A percentile compares a stretch with the other conserved stretches of the same genome.
Conservation (phyloP, 805 yeast species). For the Ogataea nitratoaversa region DNA sequence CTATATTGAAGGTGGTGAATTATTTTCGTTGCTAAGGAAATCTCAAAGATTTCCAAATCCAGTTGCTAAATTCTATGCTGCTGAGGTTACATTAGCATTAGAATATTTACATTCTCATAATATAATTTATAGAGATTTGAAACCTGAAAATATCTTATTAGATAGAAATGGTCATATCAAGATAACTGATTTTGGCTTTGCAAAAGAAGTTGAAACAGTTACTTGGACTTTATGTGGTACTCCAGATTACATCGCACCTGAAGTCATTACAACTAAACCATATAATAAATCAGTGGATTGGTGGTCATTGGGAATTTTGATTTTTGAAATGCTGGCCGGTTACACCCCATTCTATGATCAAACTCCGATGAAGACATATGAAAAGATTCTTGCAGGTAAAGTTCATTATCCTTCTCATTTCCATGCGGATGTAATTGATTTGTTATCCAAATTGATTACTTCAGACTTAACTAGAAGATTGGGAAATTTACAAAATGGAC, state of each 20-base stretch:
- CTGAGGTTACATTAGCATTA: slow-evolving; percentile 55
- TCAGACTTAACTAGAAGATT: slow-evolving; percentile 52
- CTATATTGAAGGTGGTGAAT: slow-evolving; percentile 61
- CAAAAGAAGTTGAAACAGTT: slow-evolving; percentile 55
- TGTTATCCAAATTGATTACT: slow-evolving; percentile 47
- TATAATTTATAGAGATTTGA: slow-evolving; percentile 56
- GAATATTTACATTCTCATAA: slow-evolving; percentile 58
- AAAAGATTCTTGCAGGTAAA: slow-evolving; percentile 51
- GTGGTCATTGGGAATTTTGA: slow-evolving; percentile 62
- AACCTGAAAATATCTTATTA: slow-evolving; percentile 56
- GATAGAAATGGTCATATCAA: slow-evolving; percentile 60
- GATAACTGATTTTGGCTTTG: slow-evolving; percentile 59
- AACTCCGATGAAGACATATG: slow-evolving; percentile 61
- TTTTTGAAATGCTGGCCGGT: slow-evolving; percentile 60
- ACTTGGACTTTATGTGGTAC: slow-evolving; percentile 64
- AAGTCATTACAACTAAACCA: slow-evolving; percentile 60
- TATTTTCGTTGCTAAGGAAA: slow-evolving; percentile 51
- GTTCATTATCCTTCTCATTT: slow-evolving; percentile 50
- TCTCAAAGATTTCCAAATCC: slow-evolving; percentile 59
- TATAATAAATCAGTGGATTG: slow-evolving; percentile 61
- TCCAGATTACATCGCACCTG: slow-evolving; percentile 63
- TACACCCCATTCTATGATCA: slow-evolving; percentile 61
- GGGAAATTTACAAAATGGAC: slow-evolving; percentile 56
- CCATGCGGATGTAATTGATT: slow-evolving; percentile 50
- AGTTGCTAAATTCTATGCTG: slow-evolving; percentile 61